Conservation (phyloP, 768 basidiomycete genomes). For the Collybia sordida region DNA sequence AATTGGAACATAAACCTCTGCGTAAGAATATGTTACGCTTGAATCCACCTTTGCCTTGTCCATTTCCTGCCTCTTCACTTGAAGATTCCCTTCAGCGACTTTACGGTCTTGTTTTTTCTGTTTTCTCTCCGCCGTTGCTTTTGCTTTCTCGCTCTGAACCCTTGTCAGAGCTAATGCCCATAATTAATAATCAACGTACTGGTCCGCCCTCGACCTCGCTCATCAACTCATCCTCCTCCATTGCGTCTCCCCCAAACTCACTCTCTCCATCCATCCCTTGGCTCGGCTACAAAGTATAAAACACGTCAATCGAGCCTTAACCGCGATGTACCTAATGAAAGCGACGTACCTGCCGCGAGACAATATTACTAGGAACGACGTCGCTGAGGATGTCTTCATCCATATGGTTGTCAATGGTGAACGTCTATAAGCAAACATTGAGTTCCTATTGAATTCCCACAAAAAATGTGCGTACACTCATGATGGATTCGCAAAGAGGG, state of each 20-base stretch:
- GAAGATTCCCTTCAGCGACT: constrained; percentile 68
- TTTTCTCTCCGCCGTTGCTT: constrained; percentile 19
- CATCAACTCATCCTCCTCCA: constrained; percentile 63
- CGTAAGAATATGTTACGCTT: too few species aligned
- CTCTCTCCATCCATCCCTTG: constrained; percentile 75
- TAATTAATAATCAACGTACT: constrained; percentile 23
- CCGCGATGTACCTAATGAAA: background rate
- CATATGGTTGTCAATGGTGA: constrained; percentile 37
- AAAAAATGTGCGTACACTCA: constrained; percentile 20
- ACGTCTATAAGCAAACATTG: constrained; percentile 23
- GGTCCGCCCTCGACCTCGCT: constrained; percentile 47
- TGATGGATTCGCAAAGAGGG: constrained; percentile 10
- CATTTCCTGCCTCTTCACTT: constrained; percentile 76
- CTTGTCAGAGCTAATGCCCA: constrained; percentile 2
- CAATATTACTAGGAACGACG: constrained; percentile 87
- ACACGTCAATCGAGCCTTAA: background rate
- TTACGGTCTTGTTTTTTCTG: constrained; percentile 53
- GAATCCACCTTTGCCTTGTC: constrained; percentile 76
- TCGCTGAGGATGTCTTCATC: constrained; percentile 88
- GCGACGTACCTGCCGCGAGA: constrained; percentile 74
- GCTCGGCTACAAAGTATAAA: constrained; percentile 40
- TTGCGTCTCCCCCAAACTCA: constrained; percentile 62
- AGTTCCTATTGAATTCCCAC: background rate
- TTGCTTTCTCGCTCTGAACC: background rate
- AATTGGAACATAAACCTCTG: constrained; percentile 12